Percentiles rank a stretch among this genome's conserved stretches.
phyloP scores from a whole-genome alignment of 352 stramenopile species.

The Pseudoperonospora humuli region DNA sequence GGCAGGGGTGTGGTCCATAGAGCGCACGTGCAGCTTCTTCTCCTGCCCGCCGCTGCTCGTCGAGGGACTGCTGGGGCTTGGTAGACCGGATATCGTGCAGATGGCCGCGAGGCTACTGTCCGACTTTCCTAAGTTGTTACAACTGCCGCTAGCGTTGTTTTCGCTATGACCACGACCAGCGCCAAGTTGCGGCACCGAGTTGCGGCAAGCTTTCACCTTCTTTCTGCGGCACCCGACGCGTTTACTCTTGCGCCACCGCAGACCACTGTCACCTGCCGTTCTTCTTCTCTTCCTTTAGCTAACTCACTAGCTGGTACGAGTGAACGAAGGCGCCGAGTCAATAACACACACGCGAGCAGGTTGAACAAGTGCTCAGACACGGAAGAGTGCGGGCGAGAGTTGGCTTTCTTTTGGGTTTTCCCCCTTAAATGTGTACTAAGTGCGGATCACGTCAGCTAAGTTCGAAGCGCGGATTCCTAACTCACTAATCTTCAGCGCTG shows the following conservation, averaged over 20 bases:
- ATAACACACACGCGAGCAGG: neutral
- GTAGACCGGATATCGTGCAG: conserved; percentile 29
- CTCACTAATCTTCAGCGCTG: too few relatives aligned
- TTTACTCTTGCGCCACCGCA: conserved; percentile 18
- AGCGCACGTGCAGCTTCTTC: conserved; percentile 56
- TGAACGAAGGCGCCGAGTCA: neutral
- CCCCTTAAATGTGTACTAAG: neutral
- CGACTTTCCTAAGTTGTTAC: conserved; percentile 4
- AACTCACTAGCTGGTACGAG: neutral
- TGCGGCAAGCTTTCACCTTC: conserved; percentile 17
- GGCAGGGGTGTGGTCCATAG: conserved; percentile 42
- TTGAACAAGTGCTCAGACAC: too few relatives aligned
- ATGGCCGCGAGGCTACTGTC: conserved; percentile 20
- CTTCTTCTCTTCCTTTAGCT: conserved; percentile 5
- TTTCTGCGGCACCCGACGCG: conserved; percentile 10
- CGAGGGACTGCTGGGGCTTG: conserved; percentile 23
- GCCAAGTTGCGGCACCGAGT: conserved; percentile 1
- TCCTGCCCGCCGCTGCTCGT: conserved; percentile 29
- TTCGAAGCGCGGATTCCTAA: too few relatives aligned
- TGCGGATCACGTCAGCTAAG: conserved; percentile 4
- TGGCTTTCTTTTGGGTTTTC: conserved; percentile 5
- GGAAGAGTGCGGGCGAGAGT: too few relatives aligned
- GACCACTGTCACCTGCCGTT: conserved; percentile 17
- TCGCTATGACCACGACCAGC: too few relatives aligned
- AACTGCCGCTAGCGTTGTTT: conserved; percentile 3